A percentile compares a stretch with the other conserved stretches of the same genome.
These are phyloP conservation scores for Hymenotorrendiella dingleyae DNA, from an alignment of 2,329 filamentous ascomycete genomes.

Conservation along the genomic window DNA sequence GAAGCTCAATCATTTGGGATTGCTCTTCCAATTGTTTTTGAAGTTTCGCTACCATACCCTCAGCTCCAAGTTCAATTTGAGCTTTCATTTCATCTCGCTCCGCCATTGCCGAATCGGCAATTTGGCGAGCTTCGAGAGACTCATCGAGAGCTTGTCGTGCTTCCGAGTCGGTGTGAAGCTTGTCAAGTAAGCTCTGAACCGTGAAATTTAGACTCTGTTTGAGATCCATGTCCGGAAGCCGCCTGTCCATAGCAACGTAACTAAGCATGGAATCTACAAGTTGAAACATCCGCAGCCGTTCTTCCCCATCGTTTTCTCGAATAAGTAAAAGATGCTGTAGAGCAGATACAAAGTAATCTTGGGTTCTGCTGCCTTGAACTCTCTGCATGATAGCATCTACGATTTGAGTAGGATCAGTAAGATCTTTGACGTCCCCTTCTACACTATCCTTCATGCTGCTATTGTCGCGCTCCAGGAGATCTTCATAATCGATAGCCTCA, in stretches of 20 bases:
- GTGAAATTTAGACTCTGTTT: slow-evolving; percentile 98
- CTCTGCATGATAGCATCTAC: slow-evolving; percentile 87
- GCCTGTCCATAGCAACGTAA: slow-evolving; percentile 96
- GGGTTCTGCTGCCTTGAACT: slow-evolving; percentile 74
- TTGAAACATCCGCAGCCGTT: slow-evolving; percentile 92
- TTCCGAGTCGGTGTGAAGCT: slow-evolving; percentile 93
- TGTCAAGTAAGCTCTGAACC: slow-evolving; percentile 90
- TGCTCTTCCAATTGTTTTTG: slow-evolving; percentile 95
- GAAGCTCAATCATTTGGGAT: slow-evolving; percentile 80
- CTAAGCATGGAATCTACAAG: slow-evolving; percentile 98
- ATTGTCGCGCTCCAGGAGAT: slow-evolving; percentile 86
- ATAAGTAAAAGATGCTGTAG: slow-evolving; percentile 94
- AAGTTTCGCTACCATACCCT: slow-evolving; percentile 86
- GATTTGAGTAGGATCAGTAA: slow-evolving; percentile 89
- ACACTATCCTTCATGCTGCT: slow-evolving; percentile 79
- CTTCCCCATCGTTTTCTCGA: slow-evolving; percentile 84
- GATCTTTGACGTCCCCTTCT: slow-evolving; percentile 68
- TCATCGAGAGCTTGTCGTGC: slow-evolving; percentile 89
- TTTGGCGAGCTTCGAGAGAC: slow-evolving; percentile 80
- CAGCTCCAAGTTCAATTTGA: slow-evolving; percentile 83
- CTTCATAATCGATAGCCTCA: slow-evolving; percentile 97
- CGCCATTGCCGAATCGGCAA: slow-evolving; percentile 91
- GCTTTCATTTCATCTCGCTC: slow-evolving; percentile 93
- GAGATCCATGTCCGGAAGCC: slow-evolving; percentile 92
- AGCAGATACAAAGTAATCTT: slow-evolving; percentile 93